phyloP scores from a whole-genome alignment of 2,329 filamentous ascomycete species.

The Microdochium trichocladiopsis region DNA sequence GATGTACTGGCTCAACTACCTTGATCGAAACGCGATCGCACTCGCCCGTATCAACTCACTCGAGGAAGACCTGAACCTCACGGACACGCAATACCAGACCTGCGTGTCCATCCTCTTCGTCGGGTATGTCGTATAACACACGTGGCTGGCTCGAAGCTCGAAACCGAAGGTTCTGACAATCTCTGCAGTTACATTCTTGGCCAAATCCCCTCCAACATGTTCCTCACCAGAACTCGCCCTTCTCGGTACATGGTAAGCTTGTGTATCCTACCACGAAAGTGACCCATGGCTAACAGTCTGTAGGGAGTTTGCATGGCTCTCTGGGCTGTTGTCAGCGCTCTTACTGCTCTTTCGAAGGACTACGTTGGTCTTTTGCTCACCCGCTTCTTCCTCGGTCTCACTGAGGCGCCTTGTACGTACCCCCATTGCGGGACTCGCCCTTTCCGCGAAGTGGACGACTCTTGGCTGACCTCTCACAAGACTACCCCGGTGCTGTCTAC shows the following conservation, averaged over 20 bases:
- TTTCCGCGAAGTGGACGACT: background rate
- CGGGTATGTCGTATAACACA: constrained; percentile 18
- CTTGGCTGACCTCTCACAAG: constrained; percentile 2
- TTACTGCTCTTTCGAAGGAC: constrained; percentile 8
- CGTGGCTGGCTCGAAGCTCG: background rate
- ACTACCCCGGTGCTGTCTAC: constrained; percentile 11
- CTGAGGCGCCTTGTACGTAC: constrained; percentile 5
- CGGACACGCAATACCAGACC: constrained; percentile 35
- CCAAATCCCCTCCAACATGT: constrained; percentile 18
- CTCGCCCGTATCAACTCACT: constrained; percentile 41
- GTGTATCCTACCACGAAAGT: too few species aligned
- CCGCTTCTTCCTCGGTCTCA: constrained; percentile 10
- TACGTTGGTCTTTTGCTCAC: constrained; percentile 8
- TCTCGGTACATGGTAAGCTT: background rate
- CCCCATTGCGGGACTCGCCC: background rate
- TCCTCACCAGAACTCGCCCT: constrained; percentile 1
- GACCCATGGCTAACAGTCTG: too few species aligned
- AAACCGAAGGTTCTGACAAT: background rate
- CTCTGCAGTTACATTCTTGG: constrained; percentile 18
- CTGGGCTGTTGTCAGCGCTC: background rate
- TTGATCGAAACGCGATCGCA: constrained; percentile 41
- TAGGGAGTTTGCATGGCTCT: constrained; percentile 1
- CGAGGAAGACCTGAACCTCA: constrained; percentile 35
- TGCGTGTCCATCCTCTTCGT: constrained; percentile 36
- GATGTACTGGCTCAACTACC: constrained; percentile 13